Conservation (phyloP, 192 early-diverging fungal genomes). For the Irineochytrium annulatum region DNA sequence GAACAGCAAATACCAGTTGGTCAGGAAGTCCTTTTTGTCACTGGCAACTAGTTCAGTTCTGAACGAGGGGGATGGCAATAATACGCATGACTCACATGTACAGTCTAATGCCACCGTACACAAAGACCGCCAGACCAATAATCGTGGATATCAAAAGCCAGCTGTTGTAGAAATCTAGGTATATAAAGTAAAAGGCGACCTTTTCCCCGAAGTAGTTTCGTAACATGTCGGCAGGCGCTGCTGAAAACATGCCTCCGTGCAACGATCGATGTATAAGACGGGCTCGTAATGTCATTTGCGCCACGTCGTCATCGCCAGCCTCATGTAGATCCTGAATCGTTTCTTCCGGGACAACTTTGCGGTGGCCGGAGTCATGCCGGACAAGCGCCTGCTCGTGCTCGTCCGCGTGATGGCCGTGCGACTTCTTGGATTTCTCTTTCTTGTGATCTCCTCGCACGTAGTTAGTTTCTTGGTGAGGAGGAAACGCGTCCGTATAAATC, state of each 20-base stretch:
- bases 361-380: not conserved
- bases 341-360: not conserved
- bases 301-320: too few relatives aligned
- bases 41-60: too few relatives aligned
- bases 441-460: not conserved
- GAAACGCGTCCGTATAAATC: not conserved
- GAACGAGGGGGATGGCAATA: too few relatives aligned
- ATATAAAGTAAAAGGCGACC: constrained; percentile 21
- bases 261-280: not conserved
- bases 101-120: constrained; percentile 4
- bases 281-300: too few relatives aligned
- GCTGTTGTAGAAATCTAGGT: constrained; percentile 12
- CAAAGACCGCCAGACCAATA: constrained; percentile 4
- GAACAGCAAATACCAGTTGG: constrained; percentile 7
- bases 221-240: constrained; percentile 7
- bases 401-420: not conserved
- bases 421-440: not conserved
- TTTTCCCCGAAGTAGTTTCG: constrained; percentile 27
- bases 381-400: not conserved
- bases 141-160: constrained; percentile 1
- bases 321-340: too few relatives aligned
- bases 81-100: not conserved
- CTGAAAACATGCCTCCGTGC: constrained; percentile 1
- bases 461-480: not conserved
- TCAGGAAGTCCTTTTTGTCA: too few relatives aligned